Evolutionary conservation across 805 yeast genomes (phyloP).

Genomic region (Kregervanrija fluxuum): DNA sequence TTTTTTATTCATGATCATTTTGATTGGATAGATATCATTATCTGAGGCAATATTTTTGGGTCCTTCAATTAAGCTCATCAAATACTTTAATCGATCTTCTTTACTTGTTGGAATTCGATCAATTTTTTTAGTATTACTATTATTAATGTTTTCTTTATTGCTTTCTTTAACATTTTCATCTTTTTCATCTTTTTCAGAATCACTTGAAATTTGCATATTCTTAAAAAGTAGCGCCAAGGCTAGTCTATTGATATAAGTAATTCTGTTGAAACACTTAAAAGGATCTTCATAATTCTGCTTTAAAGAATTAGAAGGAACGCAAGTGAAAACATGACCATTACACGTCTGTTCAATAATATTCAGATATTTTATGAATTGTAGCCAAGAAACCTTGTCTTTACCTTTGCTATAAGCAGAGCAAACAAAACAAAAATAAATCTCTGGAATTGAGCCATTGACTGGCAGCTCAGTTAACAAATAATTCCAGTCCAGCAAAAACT

Average conservation of each 20-base stretch:
- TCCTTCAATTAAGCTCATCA: conserved; percentile 19
- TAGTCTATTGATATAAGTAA: conserved; percentile 22
- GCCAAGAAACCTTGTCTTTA: conserved; percentile 29
- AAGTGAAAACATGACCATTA: conserved; percentile 15
- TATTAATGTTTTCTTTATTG: neutral
- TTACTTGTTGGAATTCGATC: conserved; percentile 15
- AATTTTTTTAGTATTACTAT: neutral
- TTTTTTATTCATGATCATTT: conserved; percentile 13
- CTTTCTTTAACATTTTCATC: neutral
- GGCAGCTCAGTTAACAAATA: conserved; percentile 24
- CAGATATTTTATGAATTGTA: conserved; percentile 25
- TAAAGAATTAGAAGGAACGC: conserved; percentile 21
- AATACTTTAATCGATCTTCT: conserved; percentile 11
- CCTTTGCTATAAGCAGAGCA: conserved; percentile 24
- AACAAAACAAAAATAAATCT: conserved; percentile 26
- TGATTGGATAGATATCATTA: conserved; percentile 19
- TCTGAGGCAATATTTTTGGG: conserved; percentile 8
- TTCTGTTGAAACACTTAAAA: conserved; percentile 20
- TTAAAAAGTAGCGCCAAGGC: conserved; percentile 19
- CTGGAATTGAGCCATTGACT: conserved; percentile 24
- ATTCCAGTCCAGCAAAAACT: conserved; percentile 27
- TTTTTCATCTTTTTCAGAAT: no score
- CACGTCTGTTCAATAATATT: conserved; percentile 18
- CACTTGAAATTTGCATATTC: conserved; percentile 5
- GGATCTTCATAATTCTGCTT: conserved; percentile 20